Evolutionary conservation across 2,329 filamentous ascomycete species (phyloP).

Genomic region (Calonectria crousiana): DNA sequence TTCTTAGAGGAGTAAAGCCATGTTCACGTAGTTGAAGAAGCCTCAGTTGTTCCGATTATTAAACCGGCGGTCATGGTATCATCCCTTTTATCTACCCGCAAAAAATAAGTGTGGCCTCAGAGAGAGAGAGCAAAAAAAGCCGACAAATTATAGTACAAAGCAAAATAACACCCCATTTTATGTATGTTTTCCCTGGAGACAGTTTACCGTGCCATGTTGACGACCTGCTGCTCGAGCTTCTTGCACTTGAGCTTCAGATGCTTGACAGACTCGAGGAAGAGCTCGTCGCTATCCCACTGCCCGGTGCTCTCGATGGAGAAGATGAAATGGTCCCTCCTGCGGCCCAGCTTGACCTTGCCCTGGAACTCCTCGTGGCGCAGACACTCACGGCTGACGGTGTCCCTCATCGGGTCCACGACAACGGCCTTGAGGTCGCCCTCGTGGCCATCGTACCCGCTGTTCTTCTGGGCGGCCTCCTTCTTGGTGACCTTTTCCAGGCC

Average conservation of each 20-base stretch:
- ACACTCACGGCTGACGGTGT: constrained; percentile 94
- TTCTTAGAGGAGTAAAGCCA: constrained; percentile 48
- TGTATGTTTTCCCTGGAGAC: constrained; percentile 5
- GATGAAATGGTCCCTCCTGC: constrained; percentile 95
- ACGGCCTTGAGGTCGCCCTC: constrained; percentile 89
- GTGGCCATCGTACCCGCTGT: constrained; percentile 78
- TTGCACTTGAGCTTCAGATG: constrained; percentile 87
- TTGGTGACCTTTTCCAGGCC: constrained; percentile 78
- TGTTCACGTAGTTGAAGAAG: constrained; percentile 27
- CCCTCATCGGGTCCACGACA: constrained; percentile 88
- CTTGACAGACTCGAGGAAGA: constrained; percentile 92
- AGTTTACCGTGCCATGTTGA: constrained; percentile 69
- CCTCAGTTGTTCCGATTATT: constrained; percentile 18
- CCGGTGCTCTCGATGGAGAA: constrained; percentile 95
- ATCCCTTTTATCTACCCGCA: constrained; percentile 48
- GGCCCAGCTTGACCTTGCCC: constrained; percentile 93
- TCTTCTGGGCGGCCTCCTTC: constrained; percentile 70
- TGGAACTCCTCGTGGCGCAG: constrained; percentile 93
- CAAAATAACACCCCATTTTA: constrained; percentile 30
- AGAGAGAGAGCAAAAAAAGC: constrained; percentile 37
- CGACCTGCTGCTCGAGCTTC: constrained; percentile 77
- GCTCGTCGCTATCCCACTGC: constrained; percentile 92
- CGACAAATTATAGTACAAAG: constrained; percentile 40
- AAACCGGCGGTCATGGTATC: constrained; percentile 49
- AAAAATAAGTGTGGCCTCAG: constrained; percentile 11